Evolutionary conservation across 1,139 yeast species (phyloP).

Genomic region (Candida glucosophila): DNA sequence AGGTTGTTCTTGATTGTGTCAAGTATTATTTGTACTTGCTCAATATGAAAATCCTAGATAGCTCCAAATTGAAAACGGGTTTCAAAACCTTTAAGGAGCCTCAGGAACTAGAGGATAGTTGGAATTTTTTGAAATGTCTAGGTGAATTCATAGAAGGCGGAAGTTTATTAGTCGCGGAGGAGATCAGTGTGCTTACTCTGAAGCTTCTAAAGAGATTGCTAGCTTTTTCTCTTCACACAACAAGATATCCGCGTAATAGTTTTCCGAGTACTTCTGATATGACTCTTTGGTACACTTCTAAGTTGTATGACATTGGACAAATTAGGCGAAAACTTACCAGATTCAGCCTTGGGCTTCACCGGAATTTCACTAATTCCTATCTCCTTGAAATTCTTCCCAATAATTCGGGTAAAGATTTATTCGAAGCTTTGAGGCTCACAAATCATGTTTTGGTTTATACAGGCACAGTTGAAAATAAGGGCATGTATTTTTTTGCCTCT

Average conservation of each 20-base stretch:
- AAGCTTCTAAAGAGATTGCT: constrained; percentile 63
- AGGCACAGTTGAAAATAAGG: constrained; percentile 65
- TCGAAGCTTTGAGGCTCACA: constrained; percentile 50
- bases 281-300: constrained; percentile 71
- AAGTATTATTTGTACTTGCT: constrained; percentile 63
- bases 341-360: constrained; percentile 60
- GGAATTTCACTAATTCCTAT: constrained; percentile 69
- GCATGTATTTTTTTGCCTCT: constrained; percentile 67
- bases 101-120: constrained; percentile 74
- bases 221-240: constrained; percentile 65
- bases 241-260: constrained; percentile 50
- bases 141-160: constrained; percentile 79
- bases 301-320: constrained; percentile 80
- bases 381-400: constrained; percentile 47
- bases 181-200: constrained; percentile 56
- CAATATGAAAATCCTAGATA: constrained; percentile 69
- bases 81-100: constrained; percentile 88
- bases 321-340: constrained; percentile 78
- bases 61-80: constrained; percentile 53
- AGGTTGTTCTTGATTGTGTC: constrained; percentile 66
- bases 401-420: constrained; percentile 43
- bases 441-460: constrained; percentile 78
- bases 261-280: constrained; percentile 48
- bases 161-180: constrained; percentile 73
- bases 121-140: constrained; percentile 65